phyloP scores from a whole-genome alignment of 768 basidiomycete genomes.

The Phaeotremella fagi region DNA sequence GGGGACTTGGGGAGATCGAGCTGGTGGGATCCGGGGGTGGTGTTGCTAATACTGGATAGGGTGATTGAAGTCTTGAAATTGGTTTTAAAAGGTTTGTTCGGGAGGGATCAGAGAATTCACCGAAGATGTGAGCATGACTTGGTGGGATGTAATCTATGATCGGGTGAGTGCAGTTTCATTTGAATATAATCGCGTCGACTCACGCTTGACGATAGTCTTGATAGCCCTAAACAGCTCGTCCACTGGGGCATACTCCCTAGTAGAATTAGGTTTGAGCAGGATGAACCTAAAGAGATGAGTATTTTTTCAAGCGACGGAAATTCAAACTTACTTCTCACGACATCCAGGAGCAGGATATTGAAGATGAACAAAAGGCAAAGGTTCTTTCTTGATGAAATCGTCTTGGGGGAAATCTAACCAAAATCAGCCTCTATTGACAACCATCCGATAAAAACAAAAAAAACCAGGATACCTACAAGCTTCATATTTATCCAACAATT shows the following conservation, averaged over 20 bases:
- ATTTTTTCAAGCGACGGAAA: too few species aligned
- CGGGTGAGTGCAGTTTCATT: not conserved
- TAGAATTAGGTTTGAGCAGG: conserved; percentile 28
- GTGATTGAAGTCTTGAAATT: conserved; percentile 26
- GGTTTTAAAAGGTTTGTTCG: conserved; percentile 11
- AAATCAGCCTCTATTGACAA: not conserved
- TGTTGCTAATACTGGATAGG: conserved; percentile 19
- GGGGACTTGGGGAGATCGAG: conserved; percentile 7
- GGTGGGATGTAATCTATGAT: conserved; percentile 41
- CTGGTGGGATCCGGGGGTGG: conserved; percentile 19
- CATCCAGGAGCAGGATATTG: conserved; percentile 43
- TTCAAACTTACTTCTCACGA: conserved; percentile 33
- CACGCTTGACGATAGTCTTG: conserved; percentile 37
- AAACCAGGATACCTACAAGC: conserved; percentile 26
- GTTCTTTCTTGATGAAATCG: conserved; percentile 36
- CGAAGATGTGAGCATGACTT: conserved; percentile 36
- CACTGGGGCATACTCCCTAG: conserved; percentile 42
- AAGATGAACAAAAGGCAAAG: conserved; percentile 36
- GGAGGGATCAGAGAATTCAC: conserved; percentile 20
- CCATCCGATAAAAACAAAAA: too few species aligned
- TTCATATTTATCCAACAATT: conserved; percentile 31
- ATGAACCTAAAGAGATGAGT: conserved; percentile 32
- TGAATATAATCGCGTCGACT: conserved; percentile 4
- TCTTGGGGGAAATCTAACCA: conserved; percentile 41
- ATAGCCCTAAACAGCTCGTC: conserved; percentile 36